phyloP scores from a whole-genome alignment of 2,329 filamentous ascomycete species.

The Aspergillus floridensis region DNA sequence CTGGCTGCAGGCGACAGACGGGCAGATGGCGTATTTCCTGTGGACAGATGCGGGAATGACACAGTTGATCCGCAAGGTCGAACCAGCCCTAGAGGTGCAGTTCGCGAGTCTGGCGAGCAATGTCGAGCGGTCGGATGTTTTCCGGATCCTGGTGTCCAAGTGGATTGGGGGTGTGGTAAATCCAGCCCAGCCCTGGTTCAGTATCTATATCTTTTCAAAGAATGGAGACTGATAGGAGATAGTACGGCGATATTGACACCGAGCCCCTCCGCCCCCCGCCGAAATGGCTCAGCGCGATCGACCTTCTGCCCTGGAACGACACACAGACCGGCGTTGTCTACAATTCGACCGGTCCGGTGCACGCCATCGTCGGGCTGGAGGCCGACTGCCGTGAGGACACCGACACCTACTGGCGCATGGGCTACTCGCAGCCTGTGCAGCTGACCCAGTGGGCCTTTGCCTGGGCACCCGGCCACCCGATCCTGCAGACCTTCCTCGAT shows the following conservation, averaged over 20 bases:
- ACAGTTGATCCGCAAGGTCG: constrained; percentile 26
- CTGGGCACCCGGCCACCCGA: constrained; percentile 25
- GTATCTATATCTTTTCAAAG: neutral
- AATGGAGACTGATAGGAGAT: neutral
- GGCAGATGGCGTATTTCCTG: constrained; percentile 34
- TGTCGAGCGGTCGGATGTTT: constrained; percentile 33
- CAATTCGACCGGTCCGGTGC: constrained; percentile 19
- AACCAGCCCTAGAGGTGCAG: constrained; percentile 21
- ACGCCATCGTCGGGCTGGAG: constrained; percentile 32
- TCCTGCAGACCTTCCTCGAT: constrained; percentile 29
- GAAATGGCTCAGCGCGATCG: constrained; percentile 25
- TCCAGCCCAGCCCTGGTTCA: neutral
- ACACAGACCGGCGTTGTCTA: constrained; percentile 20
- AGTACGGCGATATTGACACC: constrained; percentile 37
- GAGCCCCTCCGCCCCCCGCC: constrained; percentile 27
- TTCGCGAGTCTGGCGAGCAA: constrained; percentile 24
- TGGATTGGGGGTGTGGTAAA: constrained; percentile 24
- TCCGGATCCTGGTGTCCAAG: constrained; percentile 33
- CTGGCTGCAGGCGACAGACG: constrained; percentile 26
- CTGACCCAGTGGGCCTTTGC: constrained; percentile 36
- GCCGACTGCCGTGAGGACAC: constrained; percentile 27
- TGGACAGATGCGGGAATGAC: constrained; percentile 34
- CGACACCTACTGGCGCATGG: constrained; percentile 35
- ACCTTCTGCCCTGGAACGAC: constrained; percentile 30
- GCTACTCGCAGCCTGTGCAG: constrained; percentile 33